Percentiles rank a stretch among this genome's conserved stretches.
These are phyloP conservation scores for Pseudisothecium myosuroides DNA, from an alignment of 225 moss, liverwort and hornwort genomes.

Conservation along the genomic window DNA sequence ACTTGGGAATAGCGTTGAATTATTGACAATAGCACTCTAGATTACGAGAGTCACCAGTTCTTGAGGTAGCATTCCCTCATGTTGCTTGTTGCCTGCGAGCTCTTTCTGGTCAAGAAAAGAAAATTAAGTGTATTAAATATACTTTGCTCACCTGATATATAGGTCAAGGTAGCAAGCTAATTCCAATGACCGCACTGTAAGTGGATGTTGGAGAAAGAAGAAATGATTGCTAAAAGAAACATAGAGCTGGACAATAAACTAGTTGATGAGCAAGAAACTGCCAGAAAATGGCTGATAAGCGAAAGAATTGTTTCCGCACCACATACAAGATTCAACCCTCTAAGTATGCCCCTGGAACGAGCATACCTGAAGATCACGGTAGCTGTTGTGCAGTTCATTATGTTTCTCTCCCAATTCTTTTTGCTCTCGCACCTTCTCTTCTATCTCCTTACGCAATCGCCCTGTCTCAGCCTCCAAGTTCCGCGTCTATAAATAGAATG, in stretches of 20 bases:
- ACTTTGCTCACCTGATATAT: neutral
- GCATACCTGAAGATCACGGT: conserved; percentile 33
- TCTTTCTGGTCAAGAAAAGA: conserved; percentile 30
- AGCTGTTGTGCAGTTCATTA: conserved; percentile 14
- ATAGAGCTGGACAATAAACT: neutral
- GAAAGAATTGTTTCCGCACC: neutral
- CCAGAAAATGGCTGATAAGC: neutral
- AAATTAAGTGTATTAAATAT: neutral
- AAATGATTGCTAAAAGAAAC: neutral
- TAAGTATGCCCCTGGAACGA: neutral
- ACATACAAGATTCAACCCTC: neutral
- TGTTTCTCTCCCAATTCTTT: conserved; percentile 23
- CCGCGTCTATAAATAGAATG: conserved; percentile 1
- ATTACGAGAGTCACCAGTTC: conserved; percentile 11
- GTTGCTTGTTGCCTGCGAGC: conserved; percentile 10
- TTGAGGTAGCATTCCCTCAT: conserved; percentile 9
- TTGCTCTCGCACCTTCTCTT: conserved; percentile 19
- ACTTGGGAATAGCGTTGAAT: neutral
- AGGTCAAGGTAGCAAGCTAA: neutral
- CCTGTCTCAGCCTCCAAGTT: conserved; percentile 16
- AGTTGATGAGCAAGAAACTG: neutral
- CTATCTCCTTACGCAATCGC: conserved; percentile 22
- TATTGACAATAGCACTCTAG: neutral
- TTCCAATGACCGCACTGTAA: neutral
- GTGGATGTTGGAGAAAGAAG: neutral